These are phyloP conservation scores for Croton setiger DNA, from an alignment of 441 rosid species.

Conservation along the genomic window DNA sequence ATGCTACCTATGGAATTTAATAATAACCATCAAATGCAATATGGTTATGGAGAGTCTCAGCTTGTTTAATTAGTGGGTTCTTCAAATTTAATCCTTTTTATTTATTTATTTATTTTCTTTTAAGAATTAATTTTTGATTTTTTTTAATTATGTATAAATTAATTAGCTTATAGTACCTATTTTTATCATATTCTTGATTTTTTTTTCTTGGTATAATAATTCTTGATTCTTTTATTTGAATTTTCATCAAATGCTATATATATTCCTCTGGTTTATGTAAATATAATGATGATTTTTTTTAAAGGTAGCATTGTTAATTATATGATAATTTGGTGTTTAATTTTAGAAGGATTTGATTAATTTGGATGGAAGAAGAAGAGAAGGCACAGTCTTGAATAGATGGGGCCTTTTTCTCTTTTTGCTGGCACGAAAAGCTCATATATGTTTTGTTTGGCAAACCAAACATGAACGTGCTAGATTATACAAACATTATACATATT, in stretches of 20 bases:
- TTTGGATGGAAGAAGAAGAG: slow-evolving; percentile 4
- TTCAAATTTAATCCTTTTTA: no score
- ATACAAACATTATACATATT: not conserved
- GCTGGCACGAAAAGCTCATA: slow-evolving; percentile 5
- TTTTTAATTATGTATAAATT: not conserved
- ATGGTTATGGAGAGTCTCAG: slow-evolving; percentile 37
- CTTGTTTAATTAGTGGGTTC: slow-evolving; percentile 23
- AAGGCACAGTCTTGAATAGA: not conserved
- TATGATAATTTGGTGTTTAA: not conserved
- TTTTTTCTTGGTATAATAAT: not conserved
- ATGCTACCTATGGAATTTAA: slow-evolving; percentile 44
- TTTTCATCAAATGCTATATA: not conserved
- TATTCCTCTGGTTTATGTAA: slow-evolving; percentile 13
- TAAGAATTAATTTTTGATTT: not conserved
- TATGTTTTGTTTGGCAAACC: slow-evolving; percentile 26
- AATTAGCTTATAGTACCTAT: not conserved
- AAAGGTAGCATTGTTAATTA: no score
- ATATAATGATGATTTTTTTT: not conserved
- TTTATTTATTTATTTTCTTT: not conserved
- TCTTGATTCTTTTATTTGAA: not conserved
- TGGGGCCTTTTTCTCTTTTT: slow-evolving; percentile 12
- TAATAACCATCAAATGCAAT: slow-evolving; percentile 30
- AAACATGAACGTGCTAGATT: slow-evolving; percentile 30
- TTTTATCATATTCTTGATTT: no score
- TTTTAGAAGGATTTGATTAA: not conserved